Base-by-base conservation (phyloP, 306 rosid genomes). In the Cicer judaicum region DNA sequence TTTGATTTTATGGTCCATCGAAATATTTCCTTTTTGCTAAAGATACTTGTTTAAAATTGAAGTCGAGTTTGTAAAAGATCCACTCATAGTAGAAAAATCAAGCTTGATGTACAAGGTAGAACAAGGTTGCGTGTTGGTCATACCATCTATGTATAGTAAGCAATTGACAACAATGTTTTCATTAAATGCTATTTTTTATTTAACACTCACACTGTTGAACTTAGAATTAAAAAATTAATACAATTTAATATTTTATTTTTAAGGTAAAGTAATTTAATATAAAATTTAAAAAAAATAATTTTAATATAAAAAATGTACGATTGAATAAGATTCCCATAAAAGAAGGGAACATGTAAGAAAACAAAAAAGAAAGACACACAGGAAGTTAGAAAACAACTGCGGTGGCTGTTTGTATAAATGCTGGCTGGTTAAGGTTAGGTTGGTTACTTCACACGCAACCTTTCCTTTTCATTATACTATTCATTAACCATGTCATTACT, bases 51-150 rank as follows among this genome's bases (percentile, higher is more conserved):
- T 52, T 59, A 52, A 59, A 77, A 68, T 18, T 52, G 61, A 39
- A 60, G 49, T 41, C 15, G 7, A 43, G 16, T 64, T 41, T 16
- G 36, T 10, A 29, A 53, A 78, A 64, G 48, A 82, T 73, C 64
- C 18, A 41, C 2, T 3, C 21, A 14, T 11, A 79, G 76, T 49
- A 62, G 83, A 36, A 76, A 38, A 46, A 72, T 18, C 39, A 70
- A 64, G 77, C 56, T 68, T 72, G 74, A 72, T 68, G 72, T 40
- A 64, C 52, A 73, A 73, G 86, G 85, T 21, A 75, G 57, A 71
- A 60, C 82, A 71, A 60, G 83, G 62, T 64, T 63, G 46, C 14
- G 78, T 61, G 13, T 19, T 12, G 10, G 50, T 24, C 34, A 24
- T 24, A 24, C 34, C 4, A 0, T 24, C 34, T 24, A 24, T 24